phyloP scores from a whole-genome alignment of 2,329 filamentous ascomycete species.

The Lasiodiplodia hormozganensis region DNA sequence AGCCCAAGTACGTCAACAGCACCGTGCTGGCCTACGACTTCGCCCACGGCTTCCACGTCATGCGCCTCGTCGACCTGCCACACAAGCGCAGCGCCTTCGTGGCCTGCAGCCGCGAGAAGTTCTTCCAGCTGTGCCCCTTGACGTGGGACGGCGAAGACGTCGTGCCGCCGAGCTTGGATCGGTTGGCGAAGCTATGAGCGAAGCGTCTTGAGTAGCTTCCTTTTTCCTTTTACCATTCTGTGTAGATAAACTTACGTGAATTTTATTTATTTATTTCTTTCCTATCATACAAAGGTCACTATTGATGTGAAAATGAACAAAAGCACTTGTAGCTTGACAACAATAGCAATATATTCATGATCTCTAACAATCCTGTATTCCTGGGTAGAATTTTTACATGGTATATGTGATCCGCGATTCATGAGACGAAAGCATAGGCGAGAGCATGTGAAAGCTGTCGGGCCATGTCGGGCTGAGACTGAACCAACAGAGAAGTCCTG shows the following conservation, averaged over 20 bases:
- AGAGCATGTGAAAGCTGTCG: neutral
- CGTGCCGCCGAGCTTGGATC: constrained; percentile 4
- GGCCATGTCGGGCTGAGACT: neutral
- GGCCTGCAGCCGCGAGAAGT: constrained; percentile 69
- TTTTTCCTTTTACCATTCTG: neutral
- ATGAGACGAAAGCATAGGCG: neutral
- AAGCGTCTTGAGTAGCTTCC: neutral
- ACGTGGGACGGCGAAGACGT: constrained; percentile 3
- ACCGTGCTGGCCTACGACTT: constrained; percentile 78
- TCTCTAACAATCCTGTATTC: neutral
- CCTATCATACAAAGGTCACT: neutral
- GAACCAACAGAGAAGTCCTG: neutral
- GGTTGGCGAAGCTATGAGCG: constrained; percentile 5
- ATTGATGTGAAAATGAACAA: neutral
- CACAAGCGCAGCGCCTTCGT: constrained; percentile 75
- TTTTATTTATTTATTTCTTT: neutral
- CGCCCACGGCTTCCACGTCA: constrained; percentile 73
- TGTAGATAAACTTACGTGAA: neutral
- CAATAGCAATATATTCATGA: neutral
- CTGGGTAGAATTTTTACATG: neutral
- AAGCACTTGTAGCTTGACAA: neutral
- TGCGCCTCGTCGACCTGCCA: constrained; percentile 75
- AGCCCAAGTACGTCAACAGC: constrained; percentile 74
- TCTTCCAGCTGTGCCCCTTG: constrained; percentile 72
- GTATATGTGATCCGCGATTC: neutral